phyloP scores from a whole-genome alignment of 1,139 yeast species.

The Kluyveromyces marxianus region DNA sequence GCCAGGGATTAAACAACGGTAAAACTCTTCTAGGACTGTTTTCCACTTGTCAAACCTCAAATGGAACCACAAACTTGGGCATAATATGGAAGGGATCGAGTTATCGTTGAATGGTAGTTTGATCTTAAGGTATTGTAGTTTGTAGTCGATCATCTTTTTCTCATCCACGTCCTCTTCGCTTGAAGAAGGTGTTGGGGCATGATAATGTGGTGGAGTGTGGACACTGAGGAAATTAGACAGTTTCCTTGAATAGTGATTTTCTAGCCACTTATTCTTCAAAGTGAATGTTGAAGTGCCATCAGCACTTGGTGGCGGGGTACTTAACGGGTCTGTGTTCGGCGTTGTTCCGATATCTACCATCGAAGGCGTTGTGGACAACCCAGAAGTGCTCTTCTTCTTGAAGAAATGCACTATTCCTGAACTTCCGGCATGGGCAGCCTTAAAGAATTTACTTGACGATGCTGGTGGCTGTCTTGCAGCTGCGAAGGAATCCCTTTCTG shows the following conservation, averaged over 20 bases:
- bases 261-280: constrained; percentile 16
- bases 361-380: not conserved
- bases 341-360: not conserved
- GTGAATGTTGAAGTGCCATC: not conserved
- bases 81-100: constrained; percentile 23
- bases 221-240: constrained; percentile 18
- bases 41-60: constrained; percentile 25
- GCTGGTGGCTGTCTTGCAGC: not conserved
- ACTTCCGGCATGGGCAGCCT: constrained; percentile 4
- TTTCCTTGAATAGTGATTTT: constrained; percentile 14
- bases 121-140: constrained; percentile 16
- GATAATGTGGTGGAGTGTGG: constrained; percentile 16
- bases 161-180: not conserved
- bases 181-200: constrained; percentile 8
- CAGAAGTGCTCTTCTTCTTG: constrained; percentile 1
- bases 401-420: constrained; percentile 4
- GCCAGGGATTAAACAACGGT: constrained; percentile 24
- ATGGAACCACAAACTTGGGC: constrained; percentile 26
- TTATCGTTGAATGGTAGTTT: constrained; percentile 22
- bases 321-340: not conserved
- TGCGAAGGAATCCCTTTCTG: not conserved
- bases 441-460: not conserved
- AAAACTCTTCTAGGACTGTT: constrained; percentile 21
- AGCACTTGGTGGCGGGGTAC: not conserved
- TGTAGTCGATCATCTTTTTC: constrained; percentile 8